Evolutionary conservation across 2,329 filamentous ascomycete genomes (phyloP), one percentile per base, ranked within the genome.

Genomic region (Phaeosphaeriaceae sp.): DNA sequence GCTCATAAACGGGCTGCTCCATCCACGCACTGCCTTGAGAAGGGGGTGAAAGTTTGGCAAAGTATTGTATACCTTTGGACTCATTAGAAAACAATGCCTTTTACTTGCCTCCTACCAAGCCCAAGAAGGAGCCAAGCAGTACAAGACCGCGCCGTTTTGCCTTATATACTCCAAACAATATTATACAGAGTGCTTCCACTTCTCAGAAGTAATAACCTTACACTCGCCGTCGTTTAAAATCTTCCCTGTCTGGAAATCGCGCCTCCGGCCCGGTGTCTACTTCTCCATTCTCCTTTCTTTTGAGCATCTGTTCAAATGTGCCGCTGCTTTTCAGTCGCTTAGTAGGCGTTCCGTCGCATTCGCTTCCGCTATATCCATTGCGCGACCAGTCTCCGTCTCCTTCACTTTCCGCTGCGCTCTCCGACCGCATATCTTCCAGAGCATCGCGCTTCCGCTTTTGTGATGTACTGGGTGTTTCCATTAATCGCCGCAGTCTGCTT

Each of bases 401-500:
- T 13, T 68, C 70, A 10, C 53, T 55, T 1, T 66, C 67, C 19
- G 49, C 60, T 2, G 61, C 57, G 22, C 58, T 66, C 11, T 61
- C 69, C 56, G 65, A 61, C 17, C 44, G 61, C 3, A 61, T 57
- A 11, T 65, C 65, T 31, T 69, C 72, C 21, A 70, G 66, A 3
- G 62, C 65, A 48, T 71, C 60, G 50, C 65, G 70, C 58, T 76
- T 76, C 42, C 73, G 69, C 56, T 76, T 76, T 49, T 74, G 70
- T n/a, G 72, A 64, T 15, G 71, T 76, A 41, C 67, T 70, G 5
- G 71, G 72, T 33, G 69, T 66, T 31, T 71, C 70, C 70, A 73
- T 73, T 36, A 75, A 57, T 36, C 71, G 67, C 17, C 70, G 67
- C 50, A 75, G 48, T 31, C 72, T 65, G 47, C 64, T 72, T 49